These are phyloP conservation scores for Botryotinia narcissicola DNA, from an alignment of 2,329 filamentous ascomycete species.

Conservation along the genomic window DNA sequence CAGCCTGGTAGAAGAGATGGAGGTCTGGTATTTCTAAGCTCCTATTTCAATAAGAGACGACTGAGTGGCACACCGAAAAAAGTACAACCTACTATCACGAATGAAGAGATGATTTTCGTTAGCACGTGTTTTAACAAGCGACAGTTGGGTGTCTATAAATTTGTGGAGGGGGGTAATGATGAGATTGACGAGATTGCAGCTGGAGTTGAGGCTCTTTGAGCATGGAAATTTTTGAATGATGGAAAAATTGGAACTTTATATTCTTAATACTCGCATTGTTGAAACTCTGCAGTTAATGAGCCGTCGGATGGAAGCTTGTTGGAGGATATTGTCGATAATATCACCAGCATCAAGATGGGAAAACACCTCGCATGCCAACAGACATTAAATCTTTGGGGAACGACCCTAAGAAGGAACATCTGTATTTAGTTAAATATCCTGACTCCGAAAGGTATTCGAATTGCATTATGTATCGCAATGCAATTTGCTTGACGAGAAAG, in stretches of 20 bases:
- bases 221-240: background rate
- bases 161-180: conserved; percentile 1
- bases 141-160: conserved; percentile 64
- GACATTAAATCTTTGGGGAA: background rate
- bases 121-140: conserved; percentile 78
- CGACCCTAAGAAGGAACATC: background rate
- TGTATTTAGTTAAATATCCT: background rate
- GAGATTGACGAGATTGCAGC: background rate
- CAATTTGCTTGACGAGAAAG: background rate
- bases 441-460: background rate
- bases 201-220: background rate
- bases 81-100: background rate
- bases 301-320: background rate
- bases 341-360: background rate
- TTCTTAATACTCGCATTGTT: background rate
- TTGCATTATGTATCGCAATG: background rate
- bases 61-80: conserved; percentile 2
- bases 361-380: background rate
- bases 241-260: background rate
- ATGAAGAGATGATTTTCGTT: conserved; percentile 47
- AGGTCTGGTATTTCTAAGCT: conserved; percentile 13
- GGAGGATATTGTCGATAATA: background rate
- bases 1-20: conserved; percentile 41
- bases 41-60: conserved; percentile 17
- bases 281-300: background rate